A percentile compares a stretch with the other conserved stretches of the same genome.
Conservation (phyloP, 2,329 filamentous ascomycete species). For the Sporothrix euskadiensis region DNA sequence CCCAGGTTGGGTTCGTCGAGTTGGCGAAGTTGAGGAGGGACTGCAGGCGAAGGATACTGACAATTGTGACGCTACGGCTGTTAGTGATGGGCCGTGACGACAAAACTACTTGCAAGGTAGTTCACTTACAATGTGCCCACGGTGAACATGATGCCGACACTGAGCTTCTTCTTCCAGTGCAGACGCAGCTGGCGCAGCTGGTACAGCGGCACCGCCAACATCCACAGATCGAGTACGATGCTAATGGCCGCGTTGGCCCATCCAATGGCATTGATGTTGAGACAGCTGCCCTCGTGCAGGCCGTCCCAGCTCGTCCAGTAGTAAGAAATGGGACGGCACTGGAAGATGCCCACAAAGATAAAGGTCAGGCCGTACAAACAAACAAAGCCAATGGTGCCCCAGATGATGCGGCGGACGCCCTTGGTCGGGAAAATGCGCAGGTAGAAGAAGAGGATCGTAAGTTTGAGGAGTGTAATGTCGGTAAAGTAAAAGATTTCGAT, state of each 20-base stretch:
- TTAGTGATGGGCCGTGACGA: not conserved
- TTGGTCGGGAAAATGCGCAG: conserved; percentile 53
- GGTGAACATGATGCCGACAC: conserved; percentile 50
- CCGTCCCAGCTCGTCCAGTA: conserved; percentile 58
- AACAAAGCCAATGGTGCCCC: conserved; percentile 46
- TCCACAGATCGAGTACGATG: conserved; percentile 54
- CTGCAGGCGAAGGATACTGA: conserved; percentile 38
- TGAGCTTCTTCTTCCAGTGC: conserved; percentile 51
- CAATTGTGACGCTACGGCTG: conserved; percentile 38
- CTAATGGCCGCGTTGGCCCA: conserved; percentile 56
- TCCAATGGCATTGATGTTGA: conserved; percentile 50
- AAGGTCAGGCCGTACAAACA: conserved; percentile 46
- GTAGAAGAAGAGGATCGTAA: conserved; percentile 57
- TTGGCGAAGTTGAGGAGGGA: conserved; percentile 38
- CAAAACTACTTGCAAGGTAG: not conserved
- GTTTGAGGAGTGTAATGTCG: conserved; percentile 50
- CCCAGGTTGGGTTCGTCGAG: conserved; percentile 39
- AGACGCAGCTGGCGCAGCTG: conserved; percentile 46
- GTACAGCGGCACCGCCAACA: conserved; percentile 53
- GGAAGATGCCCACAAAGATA: conserved; percentile 48
- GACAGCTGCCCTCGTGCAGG: conserved; percentile 49
- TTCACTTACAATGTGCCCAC: conserved; percentile 44
- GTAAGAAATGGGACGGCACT: conserved; percentile 53
- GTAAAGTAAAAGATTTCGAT: conserved; percentile 49
- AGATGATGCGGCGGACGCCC: conserved; percentile 45